phyloP scores from a whole-genome alignment of 225 moss, liverwort and hornwort species.

The Polytrichum formosum region DNA sequence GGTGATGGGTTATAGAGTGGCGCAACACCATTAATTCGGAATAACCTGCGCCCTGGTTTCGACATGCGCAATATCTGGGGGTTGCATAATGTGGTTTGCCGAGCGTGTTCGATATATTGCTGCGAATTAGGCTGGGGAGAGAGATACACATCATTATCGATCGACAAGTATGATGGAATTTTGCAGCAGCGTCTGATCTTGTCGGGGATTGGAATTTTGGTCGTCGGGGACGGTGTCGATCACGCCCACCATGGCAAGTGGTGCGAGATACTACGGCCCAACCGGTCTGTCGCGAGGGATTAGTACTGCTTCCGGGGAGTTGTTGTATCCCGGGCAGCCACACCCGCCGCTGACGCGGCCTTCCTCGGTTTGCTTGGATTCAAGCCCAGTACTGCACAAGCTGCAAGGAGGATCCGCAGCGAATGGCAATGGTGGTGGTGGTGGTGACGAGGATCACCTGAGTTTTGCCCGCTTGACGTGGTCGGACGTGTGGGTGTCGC shows the following conservation, averaged over 20 bases:
- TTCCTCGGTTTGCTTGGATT: background rate
- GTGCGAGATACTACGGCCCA: background rate
- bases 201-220: too few relatives aligned
- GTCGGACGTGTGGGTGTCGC: conserved; percentile 42
- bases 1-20: too few relatives aligned
- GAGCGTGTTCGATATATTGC: too few relatives aligned
- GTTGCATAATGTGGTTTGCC: too few relatives aligned
- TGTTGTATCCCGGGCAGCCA: conserved; percentile 10
- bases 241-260: background rate
- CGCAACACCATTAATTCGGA: too few relatives aligned
- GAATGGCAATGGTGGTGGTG: background rate
- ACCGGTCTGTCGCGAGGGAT: conserved; percentile 4
- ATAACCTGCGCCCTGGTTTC: too few relatives aligned
- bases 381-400: background rate
- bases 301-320: background rate
- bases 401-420: background rate
- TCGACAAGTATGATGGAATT: too few relatives aligned
- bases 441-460: too few relatives aligned
- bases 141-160: too few relatives aligned
- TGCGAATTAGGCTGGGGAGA: too few relatives aligned
- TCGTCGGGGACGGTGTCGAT: background rate
- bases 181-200: too few relatives aligned
- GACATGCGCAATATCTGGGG: too few relatives aligned
- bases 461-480: conserved; percentile 42
- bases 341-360: conserved; percentile 15